phyloP scores from a whole-genome alignment of 305 asterid genomes.

The Caryopteris hybrid region DNA sequence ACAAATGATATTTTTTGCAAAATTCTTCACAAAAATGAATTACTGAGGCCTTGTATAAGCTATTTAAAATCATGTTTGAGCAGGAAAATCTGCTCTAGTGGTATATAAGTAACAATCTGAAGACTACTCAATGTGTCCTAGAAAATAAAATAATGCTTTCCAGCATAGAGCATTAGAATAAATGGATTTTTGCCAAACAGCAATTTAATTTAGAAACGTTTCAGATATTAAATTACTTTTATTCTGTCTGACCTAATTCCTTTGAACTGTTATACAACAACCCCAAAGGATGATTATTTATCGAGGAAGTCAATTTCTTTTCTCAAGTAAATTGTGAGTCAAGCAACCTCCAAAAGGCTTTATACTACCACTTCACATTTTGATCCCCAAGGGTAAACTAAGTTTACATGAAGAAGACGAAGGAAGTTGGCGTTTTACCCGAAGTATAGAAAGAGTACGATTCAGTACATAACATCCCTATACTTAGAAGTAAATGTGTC shows the following conservation, averaged over 20 bases:
- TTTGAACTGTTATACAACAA: neutral
- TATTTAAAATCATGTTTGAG: neutral
- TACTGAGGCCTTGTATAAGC: neutral
- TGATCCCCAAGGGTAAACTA: neutral
- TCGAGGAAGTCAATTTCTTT: neutral
- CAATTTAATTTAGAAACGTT: no score
- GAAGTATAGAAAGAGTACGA: neutral
- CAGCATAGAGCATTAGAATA: neutral
- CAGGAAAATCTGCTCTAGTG: neutral
- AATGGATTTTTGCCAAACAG: no score
- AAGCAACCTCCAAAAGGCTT: neutral
- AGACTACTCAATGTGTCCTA: neutral
- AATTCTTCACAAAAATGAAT: neutral
- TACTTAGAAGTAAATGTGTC: neutral
- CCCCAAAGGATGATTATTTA: neutral
- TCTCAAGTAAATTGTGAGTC: neutral
- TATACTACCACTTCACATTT: neutral
- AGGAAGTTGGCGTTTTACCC: neutral
- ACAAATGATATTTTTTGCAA: neutral
- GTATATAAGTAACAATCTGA: neutral
- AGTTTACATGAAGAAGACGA: neutral
- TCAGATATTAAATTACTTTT: no score
- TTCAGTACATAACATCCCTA: neutral
- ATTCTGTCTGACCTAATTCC: no score
- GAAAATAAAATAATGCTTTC: neutral